Evolutionary conservation across 2,329 filamentous ascomycete genomes (phyloP).

Genomic region (Cladobotryum protrusum): DNA sequence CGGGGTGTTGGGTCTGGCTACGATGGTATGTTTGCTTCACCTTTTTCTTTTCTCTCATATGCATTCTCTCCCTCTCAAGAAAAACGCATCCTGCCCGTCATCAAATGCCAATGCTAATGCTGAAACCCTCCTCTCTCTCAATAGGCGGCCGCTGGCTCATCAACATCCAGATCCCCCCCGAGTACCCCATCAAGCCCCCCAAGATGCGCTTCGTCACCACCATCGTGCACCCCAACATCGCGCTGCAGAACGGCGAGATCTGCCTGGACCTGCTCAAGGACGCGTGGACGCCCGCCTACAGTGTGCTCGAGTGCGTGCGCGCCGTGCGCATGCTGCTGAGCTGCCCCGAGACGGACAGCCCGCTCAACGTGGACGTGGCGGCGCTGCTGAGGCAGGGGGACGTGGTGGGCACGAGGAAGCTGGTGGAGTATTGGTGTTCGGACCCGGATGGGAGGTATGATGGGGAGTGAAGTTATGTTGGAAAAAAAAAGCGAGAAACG

Average conservation of each 20-base stretch:
- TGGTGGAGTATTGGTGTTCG: constrained; percentile 66
- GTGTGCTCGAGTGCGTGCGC: constrained; percentile 66
- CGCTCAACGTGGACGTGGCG: constrained; percentile 74
- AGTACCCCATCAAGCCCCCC: constrained; percentile 76
- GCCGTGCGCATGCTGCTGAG: constrained; percentile 60
- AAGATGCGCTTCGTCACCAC: constrained; percentile 74
- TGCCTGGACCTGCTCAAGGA: constrained; percentile 81
- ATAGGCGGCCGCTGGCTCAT: constrained; percentile 76
- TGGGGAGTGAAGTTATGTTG: not conserved
- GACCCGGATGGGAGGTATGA: constrained; percentile 31
- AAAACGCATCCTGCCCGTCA: not conserved
- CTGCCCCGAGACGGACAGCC: constrained; percentile 65
- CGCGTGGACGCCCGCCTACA: constrained; percentile 82
- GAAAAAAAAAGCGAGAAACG: not conserved
- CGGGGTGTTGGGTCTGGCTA: constrained; percentile 49
- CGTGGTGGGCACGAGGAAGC: constrained; percentile 56
- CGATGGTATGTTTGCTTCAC: constrained; percentile 37
- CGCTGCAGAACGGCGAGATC: constrained; percentile 72
- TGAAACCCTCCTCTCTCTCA: constrained; percentile 1
- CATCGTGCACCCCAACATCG: constrained; percentile 77
- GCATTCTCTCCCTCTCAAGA: not conserved
- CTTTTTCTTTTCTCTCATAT: not conserved
- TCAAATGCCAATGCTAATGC: not conserved
- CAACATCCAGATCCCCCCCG: constrained; percentile 64
- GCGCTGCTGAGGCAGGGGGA: constrained; percentile 64